Conservation (phyloP, 1,284 basidiomycete species). For the Puccinia novopanici region DNA sequence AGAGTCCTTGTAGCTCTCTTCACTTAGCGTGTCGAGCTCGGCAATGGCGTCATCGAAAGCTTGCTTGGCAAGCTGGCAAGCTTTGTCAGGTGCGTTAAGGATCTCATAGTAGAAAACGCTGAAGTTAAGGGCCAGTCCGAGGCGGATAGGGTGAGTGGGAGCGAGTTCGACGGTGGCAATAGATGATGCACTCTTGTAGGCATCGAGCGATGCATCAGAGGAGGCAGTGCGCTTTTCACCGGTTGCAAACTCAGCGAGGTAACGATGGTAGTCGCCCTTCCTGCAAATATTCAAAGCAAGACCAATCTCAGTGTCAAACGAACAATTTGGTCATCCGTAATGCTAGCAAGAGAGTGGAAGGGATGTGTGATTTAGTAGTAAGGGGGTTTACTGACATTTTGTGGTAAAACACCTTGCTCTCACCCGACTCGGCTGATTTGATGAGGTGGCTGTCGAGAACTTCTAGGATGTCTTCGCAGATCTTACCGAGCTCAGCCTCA, state of each 20-base stretch:
- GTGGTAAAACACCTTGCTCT: constrained; percentile 59
- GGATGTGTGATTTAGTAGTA: too few species aligned
- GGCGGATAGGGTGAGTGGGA: constrained; percentile 62
- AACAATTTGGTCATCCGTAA: too few species aligned
- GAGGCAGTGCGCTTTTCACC: constrained; percentile 57
- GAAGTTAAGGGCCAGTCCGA: constrained; percentile 63
- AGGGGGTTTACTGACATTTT: constrained; percentile 55
- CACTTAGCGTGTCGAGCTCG: constrained; percentile 63
- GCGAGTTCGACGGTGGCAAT: constrained; percentile 62
- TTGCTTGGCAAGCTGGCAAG: constrained; percentile 62
- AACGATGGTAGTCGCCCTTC: constrained; percentile 64
- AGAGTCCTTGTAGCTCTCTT: constrained; percentile 63
- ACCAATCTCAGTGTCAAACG: neutral
- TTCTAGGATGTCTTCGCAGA: constrained; percentile 58
- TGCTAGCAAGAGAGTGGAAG: too few species aligned
- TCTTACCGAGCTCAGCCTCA: constrained; percentile 56
- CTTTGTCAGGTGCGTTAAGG: constrained; percentile 62
- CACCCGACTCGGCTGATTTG: constrained; percentile 58
- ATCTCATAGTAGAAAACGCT: constrained; percentile 64
- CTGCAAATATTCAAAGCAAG: constrained; percentile 52
- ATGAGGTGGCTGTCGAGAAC: constrained; percentile 59
- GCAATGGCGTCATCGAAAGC: constrained; percentile 63
- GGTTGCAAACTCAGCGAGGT: constrained; percentile 63
- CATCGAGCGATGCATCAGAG: constrained; percentile 59
- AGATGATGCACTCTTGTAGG: constrained; percentile 62